Conservation (phyloP, 495 filamentous ascomycete genomes). For the Aspergillus olivimuriae region DNA sequence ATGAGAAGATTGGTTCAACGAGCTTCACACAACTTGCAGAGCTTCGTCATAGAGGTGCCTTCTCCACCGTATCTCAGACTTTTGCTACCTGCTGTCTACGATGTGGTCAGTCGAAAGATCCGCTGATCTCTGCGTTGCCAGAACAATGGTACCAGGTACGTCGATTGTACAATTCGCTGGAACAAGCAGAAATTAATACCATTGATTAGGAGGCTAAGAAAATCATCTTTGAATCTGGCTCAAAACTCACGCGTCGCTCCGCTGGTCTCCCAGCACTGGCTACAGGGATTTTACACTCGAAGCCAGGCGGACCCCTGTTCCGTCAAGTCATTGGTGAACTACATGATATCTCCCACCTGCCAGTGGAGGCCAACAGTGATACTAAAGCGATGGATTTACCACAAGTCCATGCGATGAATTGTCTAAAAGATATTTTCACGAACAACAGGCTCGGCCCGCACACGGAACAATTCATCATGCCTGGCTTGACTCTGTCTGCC, state of each 20-base stretch:
- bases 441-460: constrained; percentile 59
- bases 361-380: constrained; percentile 38
- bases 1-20: constrained; percentile 54
- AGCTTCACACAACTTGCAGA: constrained; percentile 76
- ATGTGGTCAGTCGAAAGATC: constrained; percentile 47
- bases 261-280: constrained; percentile 86
- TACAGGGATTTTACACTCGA: constrained; percentile 57
- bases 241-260: constrained; percentile 80
- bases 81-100: constrained; percentile 70
- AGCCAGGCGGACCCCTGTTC: constrained; percentile 38
- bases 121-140: constrained; percentile 33
- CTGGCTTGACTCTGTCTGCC: constrained; percentile 68
- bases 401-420: constrained; percentile 93
- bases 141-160: constrained; percentile 61
- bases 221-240: constrained; percentile 62
- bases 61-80: constrained; percentile 85
- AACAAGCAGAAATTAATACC: background rate
- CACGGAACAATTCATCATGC: constrained; percentile 63
- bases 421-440: constrained; percentile 78
- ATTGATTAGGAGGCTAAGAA: constrained; percentile 46
- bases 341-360: constrained; percentile 49
- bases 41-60: constrained; percentile 86
- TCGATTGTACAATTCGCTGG: background rate
- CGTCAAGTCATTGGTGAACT: constrained; percentile 46
- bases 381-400: constrained; percentile 57